A percentile compares a stretch with the other conserved stretches of the same genome.
Conservation (phyloP, 345 rosid genomes). For the Diplotaxis tenuifolia region DNA sequence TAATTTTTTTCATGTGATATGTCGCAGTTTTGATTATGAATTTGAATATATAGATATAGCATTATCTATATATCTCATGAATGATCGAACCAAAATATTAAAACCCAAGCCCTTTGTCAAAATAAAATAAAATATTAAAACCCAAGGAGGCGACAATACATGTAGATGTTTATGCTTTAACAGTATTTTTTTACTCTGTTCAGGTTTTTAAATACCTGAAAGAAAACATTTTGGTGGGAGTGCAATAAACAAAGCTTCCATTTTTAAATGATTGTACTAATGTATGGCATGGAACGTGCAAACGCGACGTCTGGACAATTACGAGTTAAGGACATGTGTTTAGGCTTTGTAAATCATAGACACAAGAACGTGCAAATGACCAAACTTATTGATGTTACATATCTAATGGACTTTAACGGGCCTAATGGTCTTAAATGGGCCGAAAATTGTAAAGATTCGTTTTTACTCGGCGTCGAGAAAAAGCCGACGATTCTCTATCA, state of each 20-base stretch:
- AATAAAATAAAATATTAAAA: too few relatives aligned
- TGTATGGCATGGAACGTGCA: neutral
- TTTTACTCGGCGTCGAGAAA: constrained; percentile 35
- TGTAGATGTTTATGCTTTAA: neutral
- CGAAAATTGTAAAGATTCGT: neutral
- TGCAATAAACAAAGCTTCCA: neutral
- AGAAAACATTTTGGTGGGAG: neutral
- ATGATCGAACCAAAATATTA: too few relatives aligned
- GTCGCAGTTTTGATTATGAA: too few relatives aligned
- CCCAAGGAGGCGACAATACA: neutral
- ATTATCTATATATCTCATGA: too few relatives aligned
- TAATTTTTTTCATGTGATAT: too few relatives aligned
- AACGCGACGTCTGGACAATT: neutral
- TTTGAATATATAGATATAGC: too few relatives aligned
- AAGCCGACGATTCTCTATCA: constrained; percentile 32
- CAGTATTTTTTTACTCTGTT: neutral
- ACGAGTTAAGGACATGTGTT: neutral
- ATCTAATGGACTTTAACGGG: neutral
- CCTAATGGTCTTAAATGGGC: neutral
- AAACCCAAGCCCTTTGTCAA: too few relatives aligned
- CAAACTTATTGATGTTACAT: neutral
- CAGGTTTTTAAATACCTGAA: too few relatives aligned
- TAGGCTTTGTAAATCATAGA: neutral
- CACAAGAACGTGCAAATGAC: neutral
- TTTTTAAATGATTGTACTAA: too few relatives aligned